Evolutionary conservation across 352 stramenopile species (phyloP).

Genomic region (Phytophthora constricta): DNA sequence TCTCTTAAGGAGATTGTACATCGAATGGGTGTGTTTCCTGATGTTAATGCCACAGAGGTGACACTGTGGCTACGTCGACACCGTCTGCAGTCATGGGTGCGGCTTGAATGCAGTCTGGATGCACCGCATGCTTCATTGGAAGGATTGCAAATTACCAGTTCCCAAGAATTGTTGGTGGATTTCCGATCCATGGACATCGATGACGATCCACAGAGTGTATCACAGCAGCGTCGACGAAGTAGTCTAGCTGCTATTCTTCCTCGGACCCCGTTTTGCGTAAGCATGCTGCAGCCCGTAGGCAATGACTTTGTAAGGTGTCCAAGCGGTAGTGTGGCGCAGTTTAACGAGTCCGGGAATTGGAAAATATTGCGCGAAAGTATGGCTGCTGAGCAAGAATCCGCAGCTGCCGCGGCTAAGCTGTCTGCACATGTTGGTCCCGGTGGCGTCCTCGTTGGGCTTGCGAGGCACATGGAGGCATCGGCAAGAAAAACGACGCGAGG

Average conservation of each 20-base stretch:
- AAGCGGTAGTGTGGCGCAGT: constrained; percentile 36
- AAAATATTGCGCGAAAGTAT: constrained; percentile 39
- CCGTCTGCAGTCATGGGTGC: constrained; percentile 63
- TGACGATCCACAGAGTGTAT: constrained; percentile 29
- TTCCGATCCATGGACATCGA: constrained; percentile 56
- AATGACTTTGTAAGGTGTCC: constrained; percentile 70
- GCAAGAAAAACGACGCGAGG: constrained; percentile 35
- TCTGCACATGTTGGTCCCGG: constrained; percentile 18
- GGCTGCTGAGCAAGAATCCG: constrained; percentile 34
- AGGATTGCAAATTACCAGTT: constrained; percentile 50
- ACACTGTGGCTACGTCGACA: constrained; percentile 68
- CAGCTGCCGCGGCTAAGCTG: constrained; percentile 13
- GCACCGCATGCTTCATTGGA: constrained; percentile 45
- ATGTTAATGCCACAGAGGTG: constrained; percentile 61
- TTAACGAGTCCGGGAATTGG: constrained; percentile 42
- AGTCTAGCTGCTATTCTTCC: constrained; percentile 30
- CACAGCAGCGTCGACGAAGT: constrained; percentile 29
- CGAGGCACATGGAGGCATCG: constrained; percentile 40
- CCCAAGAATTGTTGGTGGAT: constrained; percentile 73
- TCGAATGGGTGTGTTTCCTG: constrained; percentile 59
- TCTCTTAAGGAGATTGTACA: constrained; percentile 66
- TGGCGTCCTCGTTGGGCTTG: constrained; percentile 39
- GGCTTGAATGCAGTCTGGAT: constrained; percentile 63
- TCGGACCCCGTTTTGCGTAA: constrained; percentile 41
- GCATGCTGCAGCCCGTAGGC: constrained; percentile 58